phyloP scores from a whole-genome alignment of 139 green algal genomes.

The Chlamydomonas eustigma region DNA sequence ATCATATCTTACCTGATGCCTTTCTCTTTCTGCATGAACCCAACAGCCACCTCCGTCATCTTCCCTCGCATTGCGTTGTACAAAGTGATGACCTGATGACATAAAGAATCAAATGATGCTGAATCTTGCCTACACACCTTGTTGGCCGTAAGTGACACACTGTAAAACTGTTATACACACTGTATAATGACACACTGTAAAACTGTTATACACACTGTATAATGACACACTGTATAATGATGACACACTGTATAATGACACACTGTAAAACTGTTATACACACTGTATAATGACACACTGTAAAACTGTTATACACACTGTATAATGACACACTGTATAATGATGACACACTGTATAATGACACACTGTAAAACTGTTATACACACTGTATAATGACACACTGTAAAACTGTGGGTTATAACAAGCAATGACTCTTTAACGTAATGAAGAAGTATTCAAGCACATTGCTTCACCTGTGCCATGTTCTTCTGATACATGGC shows the following conservation, averaged over 20 bases:
- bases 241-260: background rate
- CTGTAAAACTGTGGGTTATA: no score
- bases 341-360: background rate
- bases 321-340: no score
- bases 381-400: no score
- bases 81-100: background rate
- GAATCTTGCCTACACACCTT: background rate
- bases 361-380: no score
- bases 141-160: background rate
- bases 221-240: background rate
- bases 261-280: background rate
- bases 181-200: background rate
- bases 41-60: background rate
- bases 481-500: background rate
- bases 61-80: background rate
- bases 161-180: background rate
- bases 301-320: background rate
- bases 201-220: background rate
- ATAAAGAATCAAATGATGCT: background rate
- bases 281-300: background rate
- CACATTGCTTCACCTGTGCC: slow-evolving; percentile 11
- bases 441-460: no score
- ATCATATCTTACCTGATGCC: slow-evolving; percentile 2
- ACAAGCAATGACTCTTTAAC: no score
- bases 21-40: background rate